phyloP scores from a whole-genome alignment of 371 early-diverging fungal genomes.

The Mucor saturninus region DNA sequence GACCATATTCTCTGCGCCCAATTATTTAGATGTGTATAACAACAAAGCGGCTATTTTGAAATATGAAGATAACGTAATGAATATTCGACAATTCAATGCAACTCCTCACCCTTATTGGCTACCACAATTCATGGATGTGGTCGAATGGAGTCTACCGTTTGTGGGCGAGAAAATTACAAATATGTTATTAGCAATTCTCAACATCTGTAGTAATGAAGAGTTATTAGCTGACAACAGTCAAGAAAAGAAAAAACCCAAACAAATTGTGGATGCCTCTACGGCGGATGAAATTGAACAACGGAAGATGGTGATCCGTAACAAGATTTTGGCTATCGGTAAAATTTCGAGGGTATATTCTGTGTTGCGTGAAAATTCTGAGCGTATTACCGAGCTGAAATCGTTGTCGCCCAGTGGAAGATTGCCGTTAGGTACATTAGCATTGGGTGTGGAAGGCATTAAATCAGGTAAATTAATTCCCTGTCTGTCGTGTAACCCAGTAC shows the following conservation, averaged over 20 bases:
- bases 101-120: conserved; percentile 97
- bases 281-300: conserved; percentile 49
- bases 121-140: conserved; percentile 97
- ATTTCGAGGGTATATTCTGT: conserved; percentile 88
- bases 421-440: conserved; percentile 83
- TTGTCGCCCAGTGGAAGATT: conserved; percentile 79
- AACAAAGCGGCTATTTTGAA: conserved; percentile 97
- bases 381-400: conserved; percentile 89
- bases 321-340: conserved; percentile 92
- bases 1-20: conserved; percentile 98
- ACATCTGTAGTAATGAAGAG: conserved; percentile 86
- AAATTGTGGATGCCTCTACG: background rate
- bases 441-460: conserved; percentile 91
- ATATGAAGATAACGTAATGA: conserved; percentile 97
- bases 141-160: conserved; percentile 98
- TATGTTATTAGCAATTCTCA: conserved; percentile 91
- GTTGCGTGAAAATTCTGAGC: conserved; percentile 88
- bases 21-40: conserved; percentile 97
- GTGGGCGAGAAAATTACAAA: conserved; percentile 97
- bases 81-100: conserved; percentile 88
- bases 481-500: background rate
- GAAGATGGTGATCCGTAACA: conserved; percentile 79
- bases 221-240: conserved; percentile 48
- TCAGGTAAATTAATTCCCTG: conserved; percentile 51
- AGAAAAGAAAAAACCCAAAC: background rate